Evolutionary conservation across 768 basidiomycete species (phyloP).

Genomic region (Suillus weaverae): DNA sequence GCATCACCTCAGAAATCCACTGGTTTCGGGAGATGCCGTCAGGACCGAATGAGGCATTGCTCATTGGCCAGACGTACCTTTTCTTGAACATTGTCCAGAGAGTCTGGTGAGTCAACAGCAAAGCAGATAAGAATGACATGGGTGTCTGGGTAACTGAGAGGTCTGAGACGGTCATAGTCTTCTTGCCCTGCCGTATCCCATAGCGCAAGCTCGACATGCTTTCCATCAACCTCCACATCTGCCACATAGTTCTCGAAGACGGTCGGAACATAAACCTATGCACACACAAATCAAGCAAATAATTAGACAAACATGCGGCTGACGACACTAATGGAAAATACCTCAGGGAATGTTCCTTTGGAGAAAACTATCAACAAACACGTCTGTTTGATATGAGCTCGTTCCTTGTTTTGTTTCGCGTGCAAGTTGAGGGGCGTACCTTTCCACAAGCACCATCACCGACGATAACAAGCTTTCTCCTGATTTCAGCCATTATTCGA

Average conservation of each 20-base stretch:
- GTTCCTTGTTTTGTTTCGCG: slow-evolving; percentile 11
- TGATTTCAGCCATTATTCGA: slow-evolving; percentile 87
- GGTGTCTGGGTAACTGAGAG: slow-evolving; percentile 98
- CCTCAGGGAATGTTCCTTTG: slow-evolving; percentile 96
- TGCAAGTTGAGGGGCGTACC: slow-evolving; percentile 42
- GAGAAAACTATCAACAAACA: slow-evolving; percentile 96
- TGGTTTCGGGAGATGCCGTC: slow-evolving; percentile 32
- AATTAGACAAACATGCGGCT: slow-evolving; percentile 5
- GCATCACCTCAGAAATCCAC: slow-evolving; percentile 99
- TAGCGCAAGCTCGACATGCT: slow-evolving; percentile 96
- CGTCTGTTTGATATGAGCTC: slow-evolving; percentile 51
- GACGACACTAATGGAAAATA: slow-evolving; percentile 32
- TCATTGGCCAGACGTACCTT: slow-evolving; percentile 62
- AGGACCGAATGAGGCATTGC: slow-evolving; percentile 9
- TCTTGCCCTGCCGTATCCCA: slow-evolving; percentile 99
- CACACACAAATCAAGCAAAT: not conserved
- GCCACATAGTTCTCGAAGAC: slow-evolving; percentile 99
- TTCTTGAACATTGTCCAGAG: slow-evolving; percentile 99
- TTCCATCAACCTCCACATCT: slow-evolving; percentile 97
- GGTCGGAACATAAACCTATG: slow-evolving; percentile 96
- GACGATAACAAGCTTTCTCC: slow-evolving; percentile 98
- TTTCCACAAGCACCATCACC: slow-evolving; percentile 98
- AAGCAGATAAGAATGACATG: slow-evolving; percentile 99
- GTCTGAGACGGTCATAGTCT: slow-evolving; percentile 98
- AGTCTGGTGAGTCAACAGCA: slow-evolving; percentile 96